These are phyloP conservation scores for Mortierella hygrophila DNA, from an alignment of 192 early-diverging fungal genomes.

Conservation along the genomic window DNA sequence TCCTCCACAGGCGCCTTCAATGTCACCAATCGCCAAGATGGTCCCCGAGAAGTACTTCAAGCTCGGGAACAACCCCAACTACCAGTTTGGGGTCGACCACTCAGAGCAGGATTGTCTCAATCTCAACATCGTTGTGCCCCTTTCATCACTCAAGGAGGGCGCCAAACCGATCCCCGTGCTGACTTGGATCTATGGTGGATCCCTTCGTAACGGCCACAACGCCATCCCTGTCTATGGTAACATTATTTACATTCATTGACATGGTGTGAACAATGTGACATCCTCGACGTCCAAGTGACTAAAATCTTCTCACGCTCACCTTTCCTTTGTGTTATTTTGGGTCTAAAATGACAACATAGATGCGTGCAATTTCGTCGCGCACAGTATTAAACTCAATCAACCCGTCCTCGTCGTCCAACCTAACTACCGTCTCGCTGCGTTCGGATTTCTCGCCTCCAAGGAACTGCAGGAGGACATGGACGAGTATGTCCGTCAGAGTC, in stretches of 20 bases:
- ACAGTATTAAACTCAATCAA: constrained; percentile 25
- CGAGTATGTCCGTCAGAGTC: constrained; percentile 7
- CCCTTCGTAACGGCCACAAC: constrained; percentile 23
- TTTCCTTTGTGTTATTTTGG: not conserved
- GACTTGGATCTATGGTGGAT: constrained; percentile 40
- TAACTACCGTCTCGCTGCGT: constrained; percentile 64
- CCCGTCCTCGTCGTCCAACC: constrained; percentile 59
- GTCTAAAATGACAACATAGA: constrained; percentile 14
- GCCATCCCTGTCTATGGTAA: constrained; percentile 30
- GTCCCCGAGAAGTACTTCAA: constrained; percentile 6
- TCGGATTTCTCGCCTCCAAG: constrained; percentile 58
- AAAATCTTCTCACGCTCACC: constrained; percentile 2
- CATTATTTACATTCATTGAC: no score
- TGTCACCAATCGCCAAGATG: not conserved
- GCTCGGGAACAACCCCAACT: not conserved
- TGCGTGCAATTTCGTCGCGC: constrained; percentile 33
- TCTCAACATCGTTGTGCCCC: constrained; percentile 38
- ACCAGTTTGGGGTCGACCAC: constrained; percentile 30
- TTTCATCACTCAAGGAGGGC: not conserved
- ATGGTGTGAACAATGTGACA: no score
- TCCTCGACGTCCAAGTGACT: no score
- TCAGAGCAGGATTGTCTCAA: constrained; percentile 28
- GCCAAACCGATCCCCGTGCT: constrained; percentile 28
- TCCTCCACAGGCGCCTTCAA: constrained; percentile 19
- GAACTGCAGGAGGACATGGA: constrained; percentile 38